phyloP scores from a whole-genome alignment of 169 alveolate genomes.

The Eimeria praecox region DNA sequence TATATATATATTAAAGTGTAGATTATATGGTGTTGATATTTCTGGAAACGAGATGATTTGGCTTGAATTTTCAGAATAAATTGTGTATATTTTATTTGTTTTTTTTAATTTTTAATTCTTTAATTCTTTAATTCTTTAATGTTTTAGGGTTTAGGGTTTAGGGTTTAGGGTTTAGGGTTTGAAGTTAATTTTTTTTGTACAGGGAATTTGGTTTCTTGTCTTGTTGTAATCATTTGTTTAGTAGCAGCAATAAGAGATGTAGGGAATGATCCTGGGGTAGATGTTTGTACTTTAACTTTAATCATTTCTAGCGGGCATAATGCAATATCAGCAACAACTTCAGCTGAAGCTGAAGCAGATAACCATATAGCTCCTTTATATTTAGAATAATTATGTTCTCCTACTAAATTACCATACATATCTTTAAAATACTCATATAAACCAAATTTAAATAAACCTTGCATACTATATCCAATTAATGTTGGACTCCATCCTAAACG shows the following conservation, averaged over 20 bases:
- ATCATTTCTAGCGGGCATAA: constrained; percentile 99
- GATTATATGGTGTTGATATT: too few species aligned
- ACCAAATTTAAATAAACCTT: constrained; percentile 99
- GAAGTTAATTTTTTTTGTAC: constrained; percentile 61
- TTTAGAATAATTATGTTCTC: constrained; percentile 87
- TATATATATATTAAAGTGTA: too few species aligned
- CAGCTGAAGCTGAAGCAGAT: constrained; percentile 99
- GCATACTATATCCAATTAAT: constrained; percentile 97
- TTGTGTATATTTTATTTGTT: too few species aligned
- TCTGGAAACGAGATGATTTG: too few species aligned
- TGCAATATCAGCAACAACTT: constrained; percentile 98
- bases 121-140: not conserved
- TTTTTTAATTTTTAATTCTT: not conserved
- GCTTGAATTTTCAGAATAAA: too few species aligned
- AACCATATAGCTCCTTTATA: constrained; percentile 96
- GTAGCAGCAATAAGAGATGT: constrained; percentile 89
- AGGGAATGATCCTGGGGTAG: constrained; percentile 92
- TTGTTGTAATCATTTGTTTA: constrained; percentile 88
- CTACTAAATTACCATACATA: constrained; percentile 91
- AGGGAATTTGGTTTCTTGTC: constrained; percentile 93
- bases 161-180: constrained; percentile 45
- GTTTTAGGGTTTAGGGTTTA: constrained; percentile 30
- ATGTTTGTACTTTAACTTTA: constrained; percentile 97
- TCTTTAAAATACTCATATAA: constrained; percentile 98
- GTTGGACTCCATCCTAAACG: constrained; percentile 99